Percentiles rank a stretch among this genome's conserved stretches.
Evolutionary conservation across 2,329 filamentous ascomycete species (phyloP).

Genomic region (Scleromitrula shiraiana): DNA sequence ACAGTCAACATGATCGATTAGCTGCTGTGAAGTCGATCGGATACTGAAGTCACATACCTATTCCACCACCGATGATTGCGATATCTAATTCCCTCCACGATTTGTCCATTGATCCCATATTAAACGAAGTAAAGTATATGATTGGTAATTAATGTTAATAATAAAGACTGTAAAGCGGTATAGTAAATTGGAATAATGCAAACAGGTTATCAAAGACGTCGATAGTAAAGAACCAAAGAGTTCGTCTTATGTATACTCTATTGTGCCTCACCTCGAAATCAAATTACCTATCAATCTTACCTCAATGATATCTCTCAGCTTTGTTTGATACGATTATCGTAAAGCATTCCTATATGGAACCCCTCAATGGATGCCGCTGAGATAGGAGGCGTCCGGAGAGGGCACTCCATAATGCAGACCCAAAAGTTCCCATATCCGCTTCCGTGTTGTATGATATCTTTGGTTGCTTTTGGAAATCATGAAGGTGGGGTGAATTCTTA

Average conservation of each 20-base stretch:
- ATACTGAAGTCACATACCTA: conserved; percentile 2
- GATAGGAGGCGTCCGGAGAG: conserved; percentile 1
- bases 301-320: not conserved
- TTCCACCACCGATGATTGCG: conserved; percentile 9
- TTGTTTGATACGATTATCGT: not conserved
- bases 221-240: not conserved
- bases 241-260: not conserved
- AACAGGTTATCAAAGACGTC: not conserved
- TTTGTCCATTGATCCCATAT: not conserved
- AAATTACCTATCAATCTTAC: not conserved
- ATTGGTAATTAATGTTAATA: not conserved
- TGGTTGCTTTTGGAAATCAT: not conserved
- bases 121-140: not conserved
- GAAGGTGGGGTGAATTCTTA: not conserved
- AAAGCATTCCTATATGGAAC: not conserved
- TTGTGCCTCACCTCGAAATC: not conserved
- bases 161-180: not conserved
- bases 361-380: not conserved
- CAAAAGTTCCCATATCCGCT: not conserved
- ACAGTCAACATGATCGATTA: not conserved
- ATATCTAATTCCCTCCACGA: conserved; percentile 6
- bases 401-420: not conserved
- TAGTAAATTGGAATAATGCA: not conserved
- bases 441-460: conserved; percentile 1
- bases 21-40: not conserved